These are phyloP conservation scores for Rhizopogon roseolus DNA, from an alignment of 768 basidiomycete species.

Conservation along the genomic window DNA sequence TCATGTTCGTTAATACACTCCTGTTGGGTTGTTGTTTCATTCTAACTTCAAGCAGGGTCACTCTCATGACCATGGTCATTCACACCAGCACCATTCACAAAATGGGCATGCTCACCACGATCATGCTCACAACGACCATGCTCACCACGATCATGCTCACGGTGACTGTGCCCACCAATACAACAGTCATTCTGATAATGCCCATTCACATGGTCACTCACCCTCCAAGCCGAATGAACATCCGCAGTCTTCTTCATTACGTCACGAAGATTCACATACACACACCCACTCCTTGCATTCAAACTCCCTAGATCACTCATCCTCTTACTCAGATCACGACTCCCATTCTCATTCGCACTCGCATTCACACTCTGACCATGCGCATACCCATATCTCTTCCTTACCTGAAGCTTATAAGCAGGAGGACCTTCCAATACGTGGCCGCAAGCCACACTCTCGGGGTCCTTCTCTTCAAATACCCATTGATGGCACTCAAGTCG, in stretches of 20 bases:
- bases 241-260: conserved; percentile 19
- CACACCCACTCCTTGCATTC: conserved; percentile 14
- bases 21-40: neutral
- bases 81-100: conserved; percentile 9
- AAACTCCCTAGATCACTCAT: conserved; percentile 19
- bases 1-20: conserved; percentile 46
- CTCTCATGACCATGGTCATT: conserved; percentile 15
- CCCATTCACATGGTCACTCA: conserved; percentile 18
- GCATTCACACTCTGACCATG: conserved; percentile 11
- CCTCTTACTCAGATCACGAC: conserved; percentile 21
- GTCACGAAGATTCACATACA: conserved; percentile 18
- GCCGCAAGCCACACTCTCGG: conserved; percentile 32
- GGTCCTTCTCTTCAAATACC: conserved; percentile 37
- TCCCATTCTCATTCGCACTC: conserved; percentile 11
- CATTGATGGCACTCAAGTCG: conserved; percentile 15
- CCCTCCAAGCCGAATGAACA: conserved; percentile 13
- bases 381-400: conserved; percentile 9
- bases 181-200: conserved; percentile 16
- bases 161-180: conserved; percentile 24
- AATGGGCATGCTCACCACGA: conserved; percentile 24
- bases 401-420: neutral
- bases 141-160: conserved; percentile 30
- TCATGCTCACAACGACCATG: no score
- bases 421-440: conserved; percentile 16
- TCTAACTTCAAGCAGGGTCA: conserved; percentile 8